Percentiles rank a stretch among this genome's conserved stretches.
phyloP scores from a whole-genome alignment of 352 stramenopile genomes.

The Globisporangium parvum region DNA sequence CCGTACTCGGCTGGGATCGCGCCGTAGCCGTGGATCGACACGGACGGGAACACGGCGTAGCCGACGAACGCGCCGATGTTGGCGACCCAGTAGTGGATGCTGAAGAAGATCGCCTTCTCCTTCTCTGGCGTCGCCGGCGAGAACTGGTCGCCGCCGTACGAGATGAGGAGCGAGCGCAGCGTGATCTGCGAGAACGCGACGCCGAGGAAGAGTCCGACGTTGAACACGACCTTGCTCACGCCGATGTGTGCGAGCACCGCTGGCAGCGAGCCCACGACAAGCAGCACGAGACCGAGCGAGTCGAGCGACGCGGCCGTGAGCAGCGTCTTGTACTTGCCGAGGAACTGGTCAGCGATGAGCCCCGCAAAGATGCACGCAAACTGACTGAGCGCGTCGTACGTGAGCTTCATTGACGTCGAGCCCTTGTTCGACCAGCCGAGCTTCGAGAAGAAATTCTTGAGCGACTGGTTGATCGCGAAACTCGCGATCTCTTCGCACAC shows the following conservation, averaged over 20 bases:
- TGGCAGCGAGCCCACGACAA: conserved; percentile 50
- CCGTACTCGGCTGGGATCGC: conserved; percentile 61
- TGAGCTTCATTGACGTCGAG: conserved; percentile 21
- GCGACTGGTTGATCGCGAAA: conserved; percentile 52
- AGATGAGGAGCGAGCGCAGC: conserved; percentile 54
- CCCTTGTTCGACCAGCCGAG: conserved; percentile 48
- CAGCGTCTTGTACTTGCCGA: conserved; percentile 55
- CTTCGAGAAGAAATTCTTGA: conserved; percentile 61
- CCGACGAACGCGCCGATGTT: conserved; percentile 67
- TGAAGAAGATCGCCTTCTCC: conserved; percentile 68
- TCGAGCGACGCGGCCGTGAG: conserved; percentile 52
- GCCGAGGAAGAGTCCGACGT: conserved; percentile 46
- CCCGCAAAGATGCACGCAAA: conserved; percentile 58
- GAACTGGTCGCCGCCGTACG: conserved; percentile 61
- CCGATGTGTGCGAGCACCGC: conserved; percentile 33
- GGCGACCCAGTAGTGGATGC: conserved; percentile 75
- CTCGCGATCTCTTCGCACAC: conserved; percentile 39
- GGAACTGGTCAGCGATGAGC: conserved; percentile 56
- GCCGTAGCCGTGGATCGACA: conserved; percentile 67
- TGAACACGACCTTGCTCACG: conserved; percentile 45
- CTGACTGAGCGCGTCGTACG: conserved; percentile 33
- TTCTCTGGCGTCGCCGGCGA: conserved; percentile 31
- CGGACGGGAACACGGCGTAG: conserved; percentile 69
- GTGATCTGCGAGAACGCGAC: conserved; percentile 42
- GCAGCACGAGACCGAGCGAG: conserved; percentile 51